Percentiles rank a stretch among this genome's conserved stretches.
Evolutionary conservation across 805 yeast genomes (phyloP).

Genomic region (Lipomyces sp.): DNA sequence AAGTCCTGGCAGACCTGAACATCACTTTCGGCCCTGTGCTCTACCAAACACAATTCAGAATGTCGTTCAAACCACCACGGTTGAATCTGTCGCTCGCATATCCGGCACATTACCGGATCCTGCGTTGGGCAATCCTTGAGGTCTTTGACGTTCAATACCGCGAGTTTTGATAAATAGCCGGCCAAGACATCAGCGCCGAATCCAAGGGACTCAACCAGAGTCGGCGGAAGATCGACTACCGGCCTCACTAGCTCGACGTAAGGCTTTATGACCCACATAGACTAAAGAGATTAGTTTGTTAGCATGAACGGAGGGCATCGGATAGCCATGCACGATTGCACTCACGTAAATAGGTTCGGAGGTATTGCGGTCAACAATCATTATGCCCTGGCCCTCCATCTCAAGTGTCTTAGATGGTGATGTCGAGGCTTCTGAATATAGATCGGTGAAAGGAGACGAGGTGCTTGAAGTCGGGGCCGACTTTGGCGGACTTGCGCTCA

Average conservation of each 20-base stretch:
- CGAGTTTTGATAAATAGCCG: slow-evolving; percentile 61
- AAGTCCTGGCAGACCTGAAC: slow-evolving; percentile 73
- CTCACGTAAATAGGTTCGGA: slow-evolving; percentile 58
- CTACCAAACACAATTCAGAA: slow-evolving; percentile 79
- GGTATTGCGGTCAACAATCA: slow-evolving; percentile 61
- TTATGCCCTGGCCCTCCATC: slow-evolving; percentile 89
- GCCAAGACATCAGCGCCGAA: slow-evolving; percentile 85
- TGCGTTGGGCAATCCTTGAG: slow-evolving; percentile 39
- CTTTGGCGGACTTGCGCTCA: slow-evolving; percentile 4
- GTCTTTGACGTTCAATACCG: slow-evolving; percentile 61
- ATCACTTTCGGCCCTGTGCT: slow-evolving; percentile 76
- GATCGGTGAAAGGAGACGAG: background rate
- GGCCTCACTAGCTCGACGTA: slow-evolving; percentile 59
- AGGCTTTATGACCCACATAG: slow-evolving; percentile 92
- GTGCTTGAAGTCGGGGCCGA: background rate
- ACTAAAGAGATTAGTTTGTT: slow-evolving; percentile 32
- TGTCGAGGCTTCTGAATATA: background rate
- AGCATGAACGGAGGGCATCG: background rate
- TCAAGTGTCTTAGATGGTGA: slow-evolving; percentile 39
- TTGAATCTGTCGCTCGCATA: slow-evolving; percentile 87
- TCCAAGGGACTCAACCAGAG: slow-evolving; percentile 72
- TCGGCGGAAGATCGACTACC: slow-evolving; percentile 65
- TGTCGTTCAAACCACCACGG: slow-evolving; percentile 96
- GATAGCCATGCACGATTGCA: background rate
- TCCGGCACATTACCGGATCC: slow-evolving; percentile 64